Conservation (phyloP, 202 grass and related monocot species). For the Zizania palustris region DNA sequence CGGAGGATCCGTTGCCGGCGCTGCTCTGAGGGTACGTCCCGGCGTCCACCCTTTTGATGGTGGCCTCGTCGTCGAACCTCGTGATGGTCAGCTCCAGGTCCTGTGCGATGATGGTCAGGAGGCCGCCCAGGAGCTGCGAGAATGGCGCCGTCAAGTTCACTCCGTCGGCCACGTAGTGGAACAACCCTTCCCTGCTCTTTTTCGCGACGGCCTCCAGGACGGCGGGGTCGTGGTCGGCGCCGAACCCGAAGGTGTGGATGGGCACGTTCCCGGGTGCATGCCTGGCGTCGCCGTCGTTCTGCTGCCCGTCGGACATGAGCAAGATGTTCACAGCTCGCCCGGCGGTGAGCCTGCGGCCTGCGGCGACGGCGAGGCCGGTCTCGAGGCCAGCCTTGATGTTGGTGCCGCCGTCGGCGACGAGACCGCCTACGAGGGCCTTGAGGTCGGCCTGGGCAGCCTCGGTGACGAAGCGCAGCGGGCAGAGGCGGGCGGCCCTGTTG, state of each 20-base stretch:
- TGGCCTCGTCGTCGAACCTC: not conserved
- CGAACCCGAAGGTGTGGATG: conserved; percentile 35
- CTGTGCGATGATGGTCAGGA: conserved; percentile 35
- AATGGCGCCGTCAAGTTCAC: conserved; percentile 26
- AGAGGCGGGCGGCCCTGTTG: not conserved
- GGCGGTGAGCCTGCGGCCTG: not conserved
- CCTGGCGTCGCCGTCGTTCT: not conserved
- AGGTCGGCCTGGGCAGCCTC: not conserved
- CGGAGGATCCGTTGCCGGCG: not conserved
- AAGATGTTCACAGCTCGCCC: conserved; percentile 16
- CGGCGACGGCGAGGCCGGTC: not conserved
- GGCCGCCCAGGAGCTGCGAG: conserved; percentile 30
- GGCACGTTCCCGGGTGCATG: not conserved
- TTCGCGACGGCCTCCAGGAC: not conserved
- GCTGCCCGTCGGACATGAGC: conserved; percentile 30
- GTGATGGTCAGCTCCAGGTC: conserved; percentile 27
- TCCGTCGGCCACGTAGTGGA: not conserved
- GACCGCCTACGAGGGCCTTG: not conserved
- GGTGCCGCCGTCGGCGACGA: not conserved
- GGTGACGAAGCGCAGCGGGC: conserved; percentile 13
- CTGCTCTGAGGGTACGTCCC: not conserved
- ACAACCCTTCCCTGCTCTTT: conserved; percentile 19
- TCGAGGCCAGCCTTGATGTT: conserved; percentile 27
- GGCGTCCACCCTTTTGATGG: not conserved
- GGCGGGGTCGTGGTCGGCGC: not conserved